These are phyloP conservation scores for Solanum clarkiae DNA, from an alignment of 257 asterid genomes.

Conservation along the genomic window DNA sequence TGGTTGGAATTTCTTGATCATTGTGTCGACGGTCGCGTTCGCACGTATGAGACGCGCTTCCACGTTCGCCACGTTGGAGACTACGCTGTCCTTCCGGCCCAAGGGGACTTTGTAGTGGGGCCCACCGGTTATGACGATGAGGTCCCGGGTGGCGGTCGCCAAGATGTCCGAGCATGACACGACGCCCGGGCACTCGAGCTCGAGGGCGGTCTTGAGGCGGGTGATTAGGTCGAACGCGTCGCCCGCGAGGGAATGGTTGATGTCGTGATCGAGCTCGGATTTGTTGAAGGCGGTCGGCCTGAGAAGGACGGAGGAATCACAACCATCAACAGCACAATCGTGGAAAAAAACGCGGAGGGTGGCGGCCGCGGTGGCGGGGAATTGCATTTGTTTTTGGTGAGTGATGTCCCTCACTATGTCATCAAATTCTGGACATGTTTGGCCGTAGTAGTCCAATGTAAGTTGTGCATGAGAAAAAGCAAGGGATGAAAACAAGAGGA, in stretches of 20 bases:
- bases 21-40: constrained; percentile 32
- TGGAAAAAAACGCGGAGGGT: constrained; percentile 82
- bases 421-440: constrained; percentile 53
- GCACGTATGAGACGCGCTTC: constrained; percentile 56
- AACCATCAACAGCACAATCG: constrained; percentile 75
- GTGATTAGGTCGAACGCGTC: constrained; percentile 61
- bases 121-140: constrained; percentile 62
- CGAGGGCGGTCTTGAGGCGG: constrained; percentile 59
- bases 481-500: constrained; percentile 3
- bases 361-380: constrained; percentile 76
- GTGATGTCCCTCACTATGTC: constrained; percentile 31
- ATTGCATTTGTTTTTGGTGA: constrained; percentile 45
- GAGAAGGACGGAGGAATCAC: constrained; percentile 78
- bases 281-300: constrained; percentile 29
- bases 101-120: constrained; percentile 47
- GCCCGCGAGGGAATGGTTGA: constrained; percentile 66
- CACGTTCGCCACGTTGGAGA: constrained; percentile 33
- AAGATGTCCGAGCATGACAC: constrained; percentile 82
- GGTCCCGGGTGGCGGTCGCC: constrained; percentile 58
- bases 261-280: constrained; percentile 54
- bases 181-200: constrained; percentile 64
- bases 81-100: constrained; percentile 50
- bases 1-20: constrained; percentile 29
- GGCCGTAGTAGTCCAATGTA: constrained; percentile 35
- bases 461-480: constrained; percentile 8